Percentiles rank a stretch among this genome's conserved stretches.
These are phyloP conservation scores for Sesbania bispinosa DNA, from an alignment of 306 rosid genomes.

Conservation along the genomic window DNA sequence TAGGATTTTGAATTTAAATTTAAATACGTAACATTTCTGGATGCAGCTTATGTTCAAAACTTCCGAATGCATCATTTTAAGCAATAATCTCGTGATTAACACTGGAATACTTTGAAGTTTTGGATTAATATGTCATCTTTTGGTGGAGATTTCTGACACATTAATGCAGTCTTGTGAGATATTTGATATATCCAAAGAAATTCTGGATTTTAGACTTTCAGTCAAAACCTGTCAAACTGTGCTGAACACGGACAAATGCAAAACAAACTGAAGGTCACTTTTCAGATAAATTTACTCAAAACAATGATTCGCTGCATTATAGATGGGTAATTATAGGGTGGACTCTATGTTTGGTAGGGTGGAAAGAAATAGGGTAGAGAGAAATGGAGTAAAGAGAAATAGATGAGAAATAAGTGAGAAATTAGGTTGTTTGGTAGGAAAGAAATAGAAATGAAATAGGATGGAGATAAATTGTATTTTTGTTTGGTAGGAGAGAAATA, in stretches of 20 bases:
- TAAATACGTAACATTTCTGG: not conserved
- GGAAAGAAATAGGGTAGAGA: too few species aligned
- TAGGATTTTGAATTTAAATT: too few species aligned
- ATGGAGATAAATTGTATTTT: too few species aligned
- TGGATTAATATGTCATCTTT: not conserved
- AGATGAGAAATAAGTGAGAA: too few species aligned
- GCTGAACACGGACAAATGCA: slow-evolving; percentile 24
- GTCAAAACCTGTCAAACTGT: slow-evolving; percentile 9
- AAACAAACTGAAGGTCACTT: slow-evolving; percentile 34
- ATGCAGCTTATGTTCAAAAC: not conserved
- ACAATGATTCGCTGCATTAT: too few species aligned
- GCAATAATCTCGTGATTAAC: not conserved
- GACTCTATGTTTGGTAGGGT: too few species aligned
- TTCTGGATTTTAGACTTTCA: not conserved
- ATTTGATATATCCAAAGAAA: not conserved
- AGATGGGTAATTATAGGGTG: too few species aligned
- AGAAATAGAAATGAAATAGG: too few species aligned
- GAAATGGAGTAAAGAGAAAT: too few species aligned
- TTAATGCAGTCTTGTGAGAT: not conserved
- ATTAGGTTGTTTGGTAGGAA: too few species aligned
- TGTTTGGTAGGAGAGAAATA: too few species aligned
- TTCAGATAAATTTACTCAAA: too few species aligned
- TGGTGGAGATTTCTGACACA: not conserved
- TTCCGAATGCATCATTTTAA: not conserved
- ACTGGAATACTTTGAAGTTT: not conserved